These are phyloP conservation scores for Melocanna baccifera DNA, from an alignment of 176 grass and related monocot species.

Conservation along the genomic window DNA sequence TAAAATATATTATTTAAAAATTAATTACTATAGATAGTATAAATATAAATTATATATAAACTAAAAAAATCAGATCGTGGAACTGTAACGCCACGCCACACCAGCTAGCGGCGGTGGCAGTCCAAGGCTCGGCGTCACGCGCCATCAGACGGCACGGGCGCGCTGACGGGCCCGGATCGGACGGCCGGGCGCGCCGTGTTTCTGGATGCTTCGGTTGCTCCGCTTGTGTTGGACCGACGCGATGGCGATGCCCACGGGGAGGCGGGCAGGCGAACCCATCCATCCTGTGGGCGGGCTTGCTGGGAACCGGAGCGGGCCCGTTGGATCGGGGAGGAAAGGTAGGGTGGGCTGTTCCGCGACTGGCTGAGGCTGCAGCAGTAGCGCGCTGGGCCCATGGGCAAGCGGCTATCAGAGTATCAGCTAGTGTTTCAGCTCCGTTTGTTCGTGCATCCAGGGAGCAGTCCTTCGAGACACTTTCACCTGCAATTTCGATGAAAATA, in stretches of 20 bases:
- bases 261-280: neutral
- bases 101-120: neutral
- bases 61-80: too few relatives aligned
- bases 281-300: neutral
- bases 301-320: neutral
- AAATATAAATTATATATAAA: too few relatives aligned
- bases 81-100: neutral
- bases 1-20: too few relatives aligned
- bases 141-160: neutral
- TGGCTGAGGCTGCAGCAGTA: too few relatives aligned
- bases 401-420: neutral
- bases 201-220: neutral
- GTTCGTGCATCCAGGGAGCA: neutral
- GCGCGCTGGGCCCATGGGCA: neutral
- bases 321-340: neutral
- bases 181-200: neutral
- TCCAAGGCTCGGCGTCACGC: neutral
- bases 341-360: neutral
- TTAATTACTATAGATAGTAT: too few relatives aligned
- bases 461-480: neutral
- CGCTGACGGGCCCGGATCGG: neutral
- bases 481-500: too few relatives aligned
- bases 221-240: neutral
- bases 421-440: neutral
- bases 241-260: too few relatives aligned